These are phyloP conservation scores for Talaromyces islandicus DNA, from an alignment of 2,329 filamentous ascomycete species.

Conservation along the genomic window DNA sequence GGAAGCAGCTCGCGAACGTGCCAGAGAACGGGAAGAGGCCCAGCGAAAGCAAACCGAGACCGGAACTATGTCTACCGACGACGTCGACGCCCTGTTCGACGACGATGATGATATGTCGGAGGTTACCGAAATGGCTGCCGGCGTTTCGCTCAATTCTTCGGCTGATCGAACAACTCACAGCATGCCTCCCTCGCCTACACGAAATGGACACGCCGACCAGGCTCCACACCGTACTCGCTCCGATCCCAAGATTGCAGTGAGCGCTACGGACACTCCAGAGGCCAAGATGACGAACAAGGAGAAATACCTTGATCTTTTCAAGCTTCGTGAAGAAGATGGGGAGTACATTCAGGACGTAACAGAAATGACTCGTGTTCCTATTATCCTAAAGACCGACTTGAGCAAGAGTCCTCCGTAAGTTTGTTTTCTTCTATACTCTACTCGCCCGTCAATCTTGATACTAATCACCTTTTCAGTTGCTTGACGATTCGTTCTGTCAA, in stretches of 20 bases:
- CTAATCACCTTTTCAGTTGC: slow-evolving; percentile 33
- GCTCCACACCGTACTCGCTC: slow-evolving; percentile 82
- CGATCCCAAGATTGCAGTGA: slow-evolving; percentile 79
- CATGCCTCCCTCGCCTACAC: slow-evolving; percentile 83
- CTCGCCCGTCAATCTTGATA: neutral
- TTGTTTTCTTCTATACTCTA: slow-evolving; percentile 28
- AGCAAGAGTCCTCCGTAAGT: slow-evolving; percentile 99
- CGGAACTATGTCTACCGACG: slow-evolving; percentile 86
- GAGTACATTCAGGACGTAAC: slow-evolving; percentile 97
- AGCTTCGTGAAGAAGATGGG: slow-evolving; percentile 82
- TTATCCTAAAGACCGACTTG: slow-evolving; percentile 96
- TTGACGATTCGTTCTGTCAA: slow-evolving; percentile 48
- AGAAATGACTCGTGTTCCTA: slow-evolving; percentile 95
- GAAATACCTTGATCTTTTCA: slow-evolving; percentile 88
- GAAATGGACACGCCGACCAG: slow-evolving; percentile 55
- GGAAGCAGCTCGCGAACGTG: slow-evolving; percentile 72
- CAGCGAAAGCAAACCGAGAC: slow-evolving; percentile 92
- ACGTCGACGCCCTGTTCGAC: slow-evolving; percentile 92
- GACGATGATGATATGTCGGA: slow-evolving; percentile 85
- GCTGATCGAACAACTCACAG: slow-evolving; percentile 88
- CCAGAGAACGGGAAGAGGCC: slow-evolving; percentile 83
- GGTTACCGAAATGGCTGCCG: slow-evolving; percentile 82
- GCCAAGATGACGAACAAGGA: slow-evolving; percentile 84
- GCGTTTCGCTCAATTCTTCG: slow-evolving; percentile 67
- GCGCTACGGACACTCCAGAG: slow-evolving; percentile 63